phyloP scores from a whole-genome alignment of 2,329 filamentous ascomycete genomes.

The Aspergillus quadrilineatus region DNA sequence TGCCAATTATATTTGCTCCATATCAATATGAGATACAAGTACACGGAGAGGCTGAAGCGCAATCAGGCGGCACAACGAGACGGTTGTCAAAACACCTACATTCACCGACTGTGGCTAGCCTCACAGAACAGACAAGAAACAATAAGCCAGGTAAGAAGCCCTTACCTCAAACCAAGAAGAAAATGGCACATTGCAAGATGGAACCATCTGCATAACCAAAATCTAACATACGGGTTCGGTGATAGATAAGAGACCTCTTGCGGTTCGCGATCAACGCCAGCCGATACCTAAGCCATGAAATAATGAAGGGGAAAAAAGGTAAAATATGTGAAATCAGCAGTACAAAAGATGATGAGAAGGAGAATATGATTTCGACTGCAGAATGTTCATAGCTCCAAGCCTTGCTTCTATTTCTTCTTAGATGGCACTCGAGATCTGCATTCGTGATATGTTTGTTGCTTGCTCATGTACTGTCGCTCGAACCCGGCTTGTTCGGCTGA shows the following conservation, averaged over 20 bases:
- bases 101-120: too few species aligned
- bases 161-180: neutral
- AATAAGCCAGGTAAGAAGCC: neutral
- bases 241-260: neutral
- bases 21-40: conserved; percentile 17
- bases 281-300: conserved; percentile 14
- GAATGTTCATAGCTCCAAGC: conserved; percentile 1
- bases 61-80: neutral
- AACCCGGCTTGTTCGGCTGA: conserved; percentile 18
- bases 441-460: neutral
- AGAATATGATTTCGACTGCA: conserved; percentile 7
- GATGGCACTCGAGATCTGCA: conserved; percentile 4
- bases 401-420: conserved; percentile 15
- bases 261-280: conserved; percentile 22
- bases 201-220: neutral
- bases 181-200: neutral
- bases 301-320: neutral
- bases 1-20: conserved; percentile 17
- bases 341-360: conserved; percentile 17
- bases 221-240: neutral
- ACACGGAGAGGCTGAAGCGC: neutral
- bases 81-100: too few species aligned
- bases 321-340: conserved; percentile 9
- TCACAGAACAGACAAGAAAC: too few species aligned
- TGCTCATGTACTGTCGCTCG: conserved; percentile 13